Conservation (phyloP, 768 basidiomycete genomes). For the Leccinum incarnatum region DNA sequence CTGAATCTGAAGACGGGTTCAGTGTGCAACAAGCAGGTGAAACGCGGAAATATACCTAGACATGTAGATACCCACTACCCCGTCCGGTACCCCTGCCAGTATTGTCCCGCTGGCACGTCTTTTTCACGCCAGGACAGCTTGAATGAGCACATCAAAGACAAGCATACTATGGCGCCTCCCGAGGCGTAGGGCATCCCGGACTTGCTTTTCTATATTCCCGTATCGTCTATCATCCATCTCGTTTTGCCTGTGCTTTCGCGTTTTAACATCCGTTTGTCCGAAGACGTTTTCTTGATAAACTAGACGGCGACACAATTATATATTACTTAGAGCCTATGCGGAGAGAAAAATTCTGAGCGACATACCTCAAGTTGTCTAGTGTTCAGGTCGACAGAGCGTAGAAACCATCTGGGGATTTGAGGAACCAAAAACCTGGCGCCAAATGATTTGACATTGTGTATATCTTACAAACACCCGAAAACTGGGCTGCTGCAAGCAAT, state of each 20-base stretch:
- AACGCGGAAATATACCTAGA: constrained; percentile 15
- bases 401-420: not conserved
- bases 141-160: constrained; percentile 8
- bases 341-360: not conserved
- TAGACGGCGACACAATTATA: not conserved
- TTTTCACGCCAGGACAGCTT: constrained; percentile 26
- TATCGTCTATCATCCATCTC: not conserved
- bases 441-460: not conserved
- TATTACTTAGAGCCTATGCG: not conserved
- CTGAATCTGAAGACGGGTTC: constrained; percentile 1
- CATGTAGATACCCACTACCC: constrained; percentile 21
- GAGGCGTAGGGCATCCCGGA: not conserved
- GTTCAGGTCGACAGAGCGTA: not conserved
- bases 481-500: not conserved
- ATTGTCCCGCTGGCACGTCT: constrained; percentile 8
- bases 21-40: constrained; percentile 1
- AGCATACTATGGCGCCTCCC: not conserved
- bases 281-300: not conserved
- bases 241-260: not conserved
- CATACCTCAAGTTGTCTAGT: not conserved
- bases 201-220: not conserved
- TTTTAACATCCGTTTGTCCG: not conserved
- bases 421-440: not conserved
- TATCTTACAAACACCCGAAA: not conserved
- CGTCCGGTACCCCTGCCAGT: constrained; percentile 12